A percentile compares a stretch with the other conserved stretches of the same genome.
Evolutionary conservation across 2,329 filamentous ascomycete genomes (phyloP).

Genomic region (Pseudogymnoascus sp.): DNA sequence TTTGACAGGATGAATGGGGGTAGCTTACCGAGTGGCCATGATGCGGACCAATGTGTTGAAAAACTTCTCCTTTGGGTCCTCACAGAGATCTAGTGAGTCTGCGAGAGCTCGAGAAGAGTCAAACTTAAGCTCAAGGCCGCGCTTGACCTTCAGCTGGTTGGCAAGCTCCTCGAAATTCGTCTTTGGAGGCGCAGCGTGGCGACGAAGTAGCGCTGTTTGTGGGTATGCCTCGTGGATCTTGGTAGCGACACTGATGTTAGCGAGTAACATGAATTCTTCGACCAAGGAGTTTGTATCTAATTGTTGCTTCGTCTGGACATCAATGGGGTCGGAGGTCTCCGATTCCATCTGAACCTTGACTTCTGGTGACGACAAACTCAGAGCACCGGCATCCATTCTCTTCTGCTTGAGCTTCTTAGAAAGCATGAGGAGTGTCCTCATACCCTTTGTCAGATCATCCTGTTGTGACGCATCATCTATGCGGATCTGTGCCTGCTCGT

Average conservation of each 20-base stretch:
- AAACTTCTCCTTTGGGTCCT: conserved; percentile 75
- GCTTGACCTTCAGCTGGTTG: conserved; percentile 84
- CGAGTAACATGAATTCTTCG: conserved; percentile 98
- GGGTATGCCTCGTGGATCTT: conserved; percentile 90
- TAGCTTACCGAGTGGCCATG: conserved; percentile 66
- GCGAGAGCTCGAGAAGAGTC: conserved; percentile 91
- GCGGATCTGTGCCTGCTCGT: conserved; percentile 88
- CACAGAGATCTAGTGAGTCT: conserved; percentile 79
- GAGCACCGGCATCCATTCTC: conserved; percentile 88
- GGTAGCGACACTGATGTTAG: conserved; percentile 87
- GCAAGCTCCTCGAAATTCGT: conserved; percentile 93
- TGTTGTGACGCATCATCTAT: conserved; percentile 84
- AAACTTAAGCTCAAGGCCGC: conserved; percentile 67
- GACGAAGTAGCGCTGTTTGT: conserved; percentile 86
- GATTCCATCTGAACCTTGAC: conserved; percentile 93
- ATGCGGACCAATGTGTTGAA: conserved; percentile 98
- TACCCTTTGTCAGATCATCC: conserved; percentile 82
- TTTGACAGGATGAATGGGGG: neutral
- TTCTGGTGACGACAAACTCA: conserved; percentile 96
- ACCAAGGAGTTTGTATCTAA: conserved; percentile 96
- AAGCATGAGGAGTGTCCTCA: conserved; percentile 76
- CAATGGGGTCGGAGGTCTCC: conserved; percentile 90
- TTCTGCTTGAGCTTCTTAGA: conserved; percentile 92
- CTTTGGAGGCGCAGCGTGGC: conserved; percentile 85
- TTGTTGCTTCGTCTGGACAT: conserved; percentile 90